Conservation (phyloP, 306 rosid species). For the Rosa multiflora region DNA sequence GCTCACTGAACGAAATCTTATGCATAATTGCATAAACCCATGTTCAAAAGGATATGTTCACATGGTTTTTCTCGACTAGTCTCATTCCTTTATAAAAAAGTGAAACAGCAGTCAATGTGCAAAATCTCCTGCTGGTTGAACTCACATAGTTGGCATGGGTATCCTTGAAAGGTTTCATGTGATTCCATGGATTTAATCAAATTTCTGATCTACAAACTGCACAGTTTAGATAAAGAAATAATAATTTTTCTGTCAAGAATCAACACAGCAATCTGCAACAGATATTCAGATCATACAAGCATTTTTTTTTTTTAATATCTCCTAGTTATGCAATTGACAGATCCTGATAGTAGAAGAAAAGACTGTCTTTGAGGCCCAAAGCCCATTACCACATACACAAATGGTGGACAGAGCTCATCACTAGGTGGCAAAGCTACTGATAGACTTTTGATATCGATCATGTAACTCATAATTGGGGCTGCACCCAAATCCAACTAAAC, state of each 20-base stretch:
- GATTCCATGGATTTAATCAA: neutral
- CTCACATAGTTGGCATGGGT: neutral
- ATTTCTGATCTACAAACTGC: neutral
- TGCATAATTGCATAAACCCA: constrained; percentile 4
- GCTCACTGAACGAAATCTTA: neutral
- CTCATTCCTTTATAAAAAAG: neutral
- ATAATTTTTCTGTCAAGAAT: neutral
- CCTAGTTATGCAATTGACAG: neutral
- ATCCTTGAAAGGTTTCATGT: neutral
- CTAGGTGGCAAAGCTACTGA: neutral
- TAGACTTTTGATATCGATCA: neutral
- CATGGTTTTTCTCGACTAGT: neutral
- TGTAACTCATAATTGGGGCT: neutral
- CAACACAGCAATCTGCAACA: neutral
- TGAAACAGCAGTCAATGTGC: neutral
- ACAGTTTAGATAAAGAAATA: neutral
- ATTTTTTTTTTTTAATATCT: neutral
- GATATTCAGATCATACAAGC: neutral
- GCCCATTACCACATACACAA: neutral
- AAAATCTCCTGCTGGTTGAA: neutral
- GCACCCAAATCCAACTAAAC: neutral
- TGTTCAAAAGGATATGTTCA: constrained; percentile 8
- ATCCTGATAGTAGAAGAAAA: neutral
- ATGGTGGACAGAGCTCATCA: neutral
- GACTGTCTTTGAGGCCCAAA: neutral